Percentiles rank a stretch among this genome's conserved stretches.
Evolutionary conservation across 2,329 filamentous ascomycete genomes (phyloP).

Genomic region (Exophiala calicioides): DNA sequence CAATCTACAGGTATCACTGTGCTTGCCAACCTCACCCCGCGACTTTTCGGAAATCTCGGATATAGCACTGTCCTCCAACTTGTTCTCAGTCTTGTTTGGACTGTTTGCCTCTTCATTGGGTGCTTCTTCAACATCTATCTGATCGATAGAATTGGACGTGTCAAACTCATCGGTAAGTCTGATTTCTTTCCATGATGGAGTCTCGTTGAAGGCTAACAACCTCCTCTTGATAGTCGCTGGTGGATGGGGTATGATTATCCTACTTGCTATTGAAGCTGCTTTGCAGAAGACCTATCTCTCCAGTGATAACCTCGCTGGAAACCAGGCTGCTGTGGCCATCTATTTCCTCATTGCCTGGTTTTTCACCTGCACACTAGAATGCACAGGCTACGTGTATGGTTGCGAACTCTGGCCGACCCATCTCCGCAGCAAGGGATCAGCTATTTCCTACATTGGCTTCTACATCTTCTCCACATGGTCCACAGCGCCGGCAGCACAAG

Average conservation of each 20-base stretch:
- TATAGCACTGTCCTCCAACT: conserved; percentile 17
- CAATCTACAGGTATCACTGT: conserved; percentile 37
- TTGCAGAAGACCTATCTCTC: conserved; percentile 38
- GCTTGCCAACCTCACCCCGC: conserved; percentile 35
- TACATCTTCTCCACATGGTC: conserved; percentile 13
- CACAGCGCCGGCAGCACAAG: conserved; percentile 17
- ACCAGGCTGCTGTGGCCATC: conserved; percentile 42
- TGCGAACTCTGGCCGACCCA: conserved; percentile 26
- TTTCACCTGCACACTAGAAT: conserved; percentile 37
- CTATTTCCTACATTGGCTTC: conserved; percentile 12
- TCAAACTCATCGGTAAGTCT: conserved; percentile 16
- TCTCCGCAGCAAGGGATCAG: conserved; percentile 18
- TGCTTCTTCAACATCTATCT: conserved; percentile 33
- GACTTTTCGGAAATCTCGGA: conserved; percentile 17
- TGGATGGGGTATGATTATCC: conserved; percentile 41
- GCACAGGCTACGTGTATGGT: conserved; percentile 19
- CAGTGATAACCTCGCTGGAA: conserved; percentile 34
- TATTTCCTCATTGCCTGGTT: conserved; percentile 43
- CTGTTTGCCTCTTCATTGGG: conserved; percentile 32
- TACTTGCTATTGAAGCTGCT: conserved; percentile 38
- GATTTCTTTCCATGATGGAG: not conserved
- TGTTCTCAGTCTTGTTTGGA: conserved; percentile 15
- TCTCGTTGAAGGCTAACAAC: no score
- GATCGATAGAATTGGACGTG: conserved; percentile 30
- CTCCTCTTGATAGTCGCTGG: conserved; percentile 42